These are phyloP conservation scores for Auriscalpium microsporum DNA, from an alignment of 768 basidiomycete genomes.

Conservation along the genomic window DNA sequence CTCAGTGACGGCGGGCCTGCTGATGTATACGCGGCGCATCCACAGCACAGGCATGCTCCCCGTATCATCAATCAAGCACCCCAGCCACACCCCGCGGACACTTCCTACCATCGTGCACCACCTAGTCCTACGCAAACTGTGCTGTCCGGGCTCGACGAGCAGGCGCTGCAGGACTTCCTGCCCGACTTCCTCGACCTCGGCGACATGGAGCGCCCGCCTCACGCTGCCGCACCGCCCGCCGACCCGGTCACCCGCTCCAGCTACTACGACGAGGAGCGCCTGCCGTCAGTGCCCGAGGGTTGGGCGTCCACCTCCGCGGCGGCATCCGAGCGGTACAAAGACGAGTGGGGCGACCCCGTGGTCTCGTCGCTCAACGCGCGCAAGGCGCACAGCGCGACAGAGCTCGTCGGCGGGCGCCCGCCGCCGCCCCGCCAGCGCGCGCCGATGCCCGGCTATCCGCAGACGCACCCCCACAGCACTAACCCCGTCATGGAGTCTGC, in stretches of 20 bases:
- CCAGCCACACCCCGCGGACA: neutral
- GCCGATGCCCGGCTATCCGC: neutral
- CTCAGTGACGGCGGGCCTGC: neutral
- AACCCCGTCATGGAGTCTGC: neutral
- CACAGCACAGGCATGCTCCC: neutral
- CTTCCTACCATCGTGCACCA: neutral
- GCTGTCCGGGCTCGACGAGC: neutral
- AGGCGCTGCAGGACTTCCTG: slow-evolving; percentile 4
- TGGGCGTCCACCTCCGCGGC: neutral
- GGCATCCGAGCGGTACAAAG: neutral
- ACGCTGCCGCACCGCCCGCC: neutral
- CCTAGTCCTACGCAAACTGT: neutral
- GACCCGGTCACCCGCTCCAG: neutral
- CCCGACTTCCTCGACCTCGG: slow-evolving; percentile 14
- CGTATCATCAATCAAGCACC: neutral
- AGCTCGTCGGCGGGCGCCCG: neutral
- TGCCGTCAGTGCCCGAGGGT: neutral
- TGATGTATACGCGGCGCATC: neutral
- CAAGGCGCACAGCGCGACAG: slow-evolving; percentile 5
- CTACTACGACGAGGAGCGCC: neutral
- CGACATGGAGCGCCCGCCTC: no score
- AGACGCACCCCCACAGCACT: neutral
- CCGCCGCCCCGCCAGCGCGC: neutral
- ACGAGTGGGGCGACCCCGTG: neutral
- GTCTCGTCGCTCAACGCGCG: neutral